Percentiles rank a stretch among this genome's conserved stretches.
Conservation (phyloP, 495 filamentous ascomycete species). For the Melanomma pulvis-pyrius region DNA sequence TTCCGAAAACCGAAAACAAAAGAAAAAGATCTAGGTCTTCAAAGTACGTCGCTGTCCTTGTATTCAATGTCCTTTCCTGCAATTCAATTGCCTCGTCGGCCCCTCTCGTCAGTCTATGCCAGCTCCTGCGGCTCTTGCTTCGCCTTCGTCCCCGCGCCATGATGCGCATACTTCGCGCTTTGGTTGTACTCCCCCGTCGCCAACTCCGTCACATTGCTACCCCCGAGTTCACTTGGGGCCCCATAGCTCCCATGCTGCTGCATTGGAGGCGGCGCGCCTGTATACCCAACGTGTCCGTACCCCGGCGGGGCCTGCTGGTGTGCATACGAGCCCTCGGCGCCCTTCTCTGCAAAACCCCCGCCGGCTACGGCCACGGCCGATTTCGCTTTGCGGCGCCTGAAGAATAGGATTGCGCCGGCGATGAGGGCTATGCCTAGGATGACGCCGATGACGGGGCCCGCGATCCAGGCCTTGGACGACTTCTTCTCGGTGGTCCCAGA, state of each 20-base stretch:
- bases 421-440: conserved; percentile 15
- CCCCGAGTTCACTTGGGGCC: conserved; percentile 8
- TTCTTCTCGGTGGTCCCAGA: neutral
- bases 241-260: neutral
- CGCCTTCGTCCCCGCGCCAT: neutral
- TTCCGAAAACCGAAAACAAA: neutral
- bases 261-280: too few relatives aligned
- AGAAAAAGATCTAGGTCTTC: neutral
- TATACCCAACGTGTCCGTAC: neutral
- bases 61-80: too few relatives aligned
- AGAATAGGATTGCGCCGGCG: conserved; percentile 22
- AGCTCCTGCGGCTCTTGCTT: conserved; percentile 10
- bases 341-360: neutral
- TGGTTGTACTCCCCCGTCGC: neutral
- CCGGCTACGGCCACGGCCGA: too few relatives aligned
- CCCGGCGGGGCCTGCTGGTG: neutral
- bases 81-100: neutral
- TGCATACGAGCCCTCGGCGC: neutral
- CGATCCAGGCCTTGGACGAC: conserved; percentile 30
- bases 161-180: conserved; percentile 14
- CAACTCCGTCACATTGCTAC: conserved; percentile 1
- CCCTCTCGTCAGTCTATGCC: neutral
- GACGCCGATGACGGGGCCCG: conserved; percentile 32
- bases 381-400: conserved; percentile 10
- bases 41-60: too few relatives aligned